These are phyloP conservation scores for Pythium dissimile DNA, from an alignment of 352 stramenopile genomes.

Conservation along the genomic window DNA sequence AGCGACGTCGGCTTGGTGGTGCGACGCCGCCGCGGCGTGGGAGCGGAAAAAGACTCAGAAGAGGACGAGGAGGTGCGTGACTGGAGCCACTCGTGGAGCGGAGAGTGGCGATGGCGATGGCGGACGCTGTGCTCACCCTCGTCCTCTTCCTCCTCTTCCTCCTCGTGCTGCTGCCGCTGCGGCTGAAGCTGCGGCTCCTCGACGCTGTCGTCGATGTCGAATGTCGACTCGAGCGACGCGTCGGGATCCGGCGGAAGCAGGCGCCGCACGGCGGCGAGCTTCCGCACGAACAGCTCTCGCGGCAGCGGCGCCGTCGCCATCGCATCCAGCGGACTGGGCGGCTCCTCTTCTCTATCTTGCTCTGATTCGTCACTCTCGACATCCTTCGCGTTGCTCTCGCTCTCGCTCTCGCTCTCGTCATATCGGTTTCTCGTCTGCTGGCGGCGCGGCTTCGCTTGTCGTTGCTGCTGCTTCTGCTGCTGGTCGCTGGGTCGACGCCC, in stretches of 20 bases:
- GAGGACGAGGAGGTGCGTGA: too few relatives aligned
- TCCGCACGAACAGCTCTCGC: not conserved
- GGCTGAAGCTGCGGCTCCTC: not conserved
- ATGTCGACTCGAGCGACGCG: not conserved
- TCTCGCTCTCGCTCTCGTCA: not conserved
- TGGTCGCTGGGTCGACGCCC: too few relatives aligned
- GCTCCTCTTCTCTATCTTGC: not conserved
- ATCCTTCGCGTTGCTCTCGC: not conserved
- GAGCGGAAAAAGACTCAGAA: too few relatives aligned
- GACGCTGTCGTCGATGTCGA: slow-evolving; percentile 9
- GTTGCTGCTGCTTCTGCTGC: too few relatives aligned
- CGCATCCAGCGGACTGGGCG: not conserved
- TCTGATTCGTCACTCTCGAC: slow-evolving; percentile 2
- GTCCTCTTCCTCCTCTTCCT: not conserved
- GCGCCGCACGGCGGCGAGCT: slow-evolving; percentile 1
- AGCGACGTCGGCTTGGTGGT: not conserved
- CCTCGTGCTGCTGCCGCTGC: slow-evolving; percentile 10
- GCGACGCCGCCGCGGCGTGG: not conserved
- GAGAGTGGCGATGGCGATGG: not conserved
- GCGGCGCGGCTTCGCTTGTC: not conserved
- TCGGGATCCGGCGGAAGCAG: not conserved
- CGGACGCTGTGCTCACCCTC: not conserved
- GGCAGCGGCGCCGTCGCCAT: not conserved
- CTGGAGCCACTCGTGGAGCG: not conserved
- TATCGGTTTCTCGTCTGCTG: too few relatives aligned